Conservation (phyloP, 305 asterid genomes). For the Rubia tinctorum region DNA sequence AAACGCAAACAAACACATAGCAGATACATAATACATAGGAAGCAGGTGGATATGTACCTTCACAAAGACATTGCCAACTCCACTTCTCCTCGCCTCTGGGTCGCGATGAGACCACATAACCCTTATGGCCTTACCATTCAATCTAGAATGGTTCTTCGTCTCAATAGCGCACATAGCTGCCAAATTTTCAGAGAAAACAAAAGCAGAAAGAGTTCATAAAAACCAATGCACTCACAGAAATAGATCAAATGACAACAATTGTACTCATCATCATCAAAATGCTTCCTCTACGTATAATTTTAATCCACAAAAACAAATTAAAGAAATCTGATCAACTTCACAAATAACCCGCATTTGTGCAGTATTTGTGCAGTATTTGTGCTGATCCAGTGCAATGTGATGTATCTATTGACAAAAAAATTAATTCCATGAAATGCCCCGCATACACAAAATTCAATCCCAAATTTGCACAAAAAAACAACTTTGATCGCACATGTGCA, state of each 20-base stretch:
- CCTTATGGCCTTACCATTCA: constrained; percentile 69
- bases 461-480: neutral
- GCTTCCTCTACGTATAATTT: too few species aligned
- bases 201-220: constrained; percentile 1
- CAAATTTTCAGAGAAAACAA: neutral
- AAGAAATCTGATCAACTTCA: too few species aligned
- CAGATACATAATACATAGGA: neutral
- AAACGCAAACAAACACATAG: constrained; percentile 6
- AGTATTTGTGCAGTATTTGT: too few species aligned
- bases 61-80: constrained; percentile 81
- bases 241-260: neutral
- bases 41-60: constrained; percentile 44
- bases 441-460: too few species aligned
- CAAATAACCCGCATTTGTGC: too few species aligned
- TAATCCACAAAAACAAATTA: too few species aligned
- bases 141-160: constrained; percentile 54
- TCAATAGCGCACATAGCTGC: constrained; percentile 63
- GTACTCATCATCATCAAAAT: too few species aligned
- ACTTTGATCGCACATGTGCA: neutral
- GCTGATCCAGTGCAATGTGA: too few species aligned
- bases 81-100: constrained; percentile 74
- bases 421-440: neutral
- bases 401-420: neutral
- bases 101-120: constrained; percentile 90
- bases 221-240: neutral